These are phyloP conservation scores for Candida sonorensis DNA, from an alignment of 805 yeast genomes.

Conservation along the genomic window DNA sequence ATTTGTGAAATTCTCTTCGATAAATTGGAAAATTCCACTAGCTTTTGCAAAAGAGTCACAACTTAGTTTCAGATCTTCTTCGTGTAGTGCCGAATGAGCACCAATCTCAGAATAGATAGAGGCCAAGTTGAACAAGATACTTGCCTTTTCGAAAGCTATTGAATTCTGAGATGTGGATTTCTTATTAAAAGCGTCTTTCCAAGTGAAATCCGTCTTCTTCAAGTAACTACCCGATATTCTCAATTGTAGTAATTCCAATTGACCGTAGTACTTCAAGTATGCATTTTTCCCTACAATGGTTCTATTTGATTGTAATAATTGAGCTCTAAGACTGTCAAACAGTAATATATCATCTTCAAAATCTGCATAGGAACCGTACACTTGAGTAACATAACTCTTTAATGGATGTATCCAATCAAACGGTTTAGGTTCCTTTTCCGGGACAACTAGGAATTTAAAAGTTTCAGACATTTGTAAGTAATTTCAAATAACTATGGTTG, in stretches of 20 bases:
- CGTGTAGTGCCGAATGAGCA: conserved; percentile 24
- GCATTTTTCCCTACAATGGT: conserved; percentile 38
- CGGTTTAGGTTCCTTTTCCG: conserved; percentile 42
- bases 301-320: conserved; percentile 40
- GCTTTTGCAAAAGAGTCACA: conserved; percentile 62
- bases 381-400: conserved; percentile 45
- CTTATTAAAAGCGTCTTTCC: conserved; percentile 70
- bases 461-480: conserved; percentile 11
- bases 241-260: conserved; percentile 70
- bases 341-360: conserved; percentile 48
- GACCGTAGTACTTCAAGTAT: conserved; percentile 68
- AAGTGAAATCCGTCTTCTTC: conserved; percentile 54
- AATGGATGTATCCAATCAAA: conserved; percentile 64
- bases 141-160: conserved; percentile 84
- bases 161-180: conserved; percentile 62
- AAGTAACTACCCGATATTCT: conserved; percentile 57
- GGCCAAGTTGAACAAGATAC: conserved; percentile 72
- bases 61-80: conserved; percentile 50
- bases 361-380: conserved; percentile 58
- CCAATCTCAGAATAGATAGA: conserved; percentile 52
- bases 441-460: conserved; percentile 23
- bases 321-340: conserved; percentile 55
- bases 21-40: conserved; percentile 66
- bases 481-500: neutral
- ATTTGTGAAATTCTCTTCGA: conserved; percentile 77